Percentiles rank a stretch among this genome's conserved stretches.
Conservation (phyloP, 257 asterid species). For the Solanum pinnatisectum region DNA sequence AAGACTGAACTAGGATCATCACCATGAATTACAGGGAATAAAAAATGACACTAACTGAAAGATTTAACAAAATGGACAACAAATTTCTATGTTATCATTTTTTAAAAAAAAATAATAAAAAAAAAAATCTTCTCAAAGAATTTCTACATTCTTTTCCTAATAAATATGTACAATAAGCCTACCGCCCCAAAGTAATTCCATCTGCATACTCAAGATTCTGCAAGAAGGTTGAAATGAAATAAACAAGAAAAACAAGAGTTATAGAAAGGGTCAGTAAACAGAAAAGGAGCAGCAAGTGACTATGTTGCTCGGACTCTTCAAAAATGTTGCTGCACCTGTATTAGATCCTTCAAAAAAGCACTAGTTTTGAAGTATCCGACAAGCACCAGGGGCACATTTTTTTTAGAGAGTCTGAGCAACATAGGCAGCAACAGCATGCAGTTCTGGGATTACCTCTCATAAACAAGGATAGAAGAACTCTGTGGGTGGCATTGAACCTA, state of each 20-base stretch:
- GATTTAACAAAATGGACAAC: neutral
- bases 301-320: neutral
- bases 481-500: neutral
- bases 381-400: neutral
- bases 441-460: neutral
- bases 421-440: neutral
- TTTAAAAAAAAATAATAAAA: neutral
- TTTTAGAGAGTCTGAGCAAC: neutral
- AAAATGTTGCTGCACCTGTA: neutral
- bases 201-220: constrained; percentile 13
- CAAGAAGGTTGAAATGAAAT: constrained; percentile 4
- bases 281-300: neutral
- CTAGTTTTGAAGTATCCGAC: neutral
- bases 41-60: neutral
- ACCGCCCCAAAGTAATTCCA: constrained; percentile 1
- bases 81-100: neutral
- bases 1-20: neutral
- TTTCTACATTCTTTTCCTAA: constrained; percentile 4
- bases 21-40: neutral
- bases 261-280: neutral
- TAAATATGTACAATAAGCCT: constrained; percentile 21
- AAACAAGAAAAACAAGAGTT: neutral
- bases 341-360: neutral
- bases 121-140: neutral
- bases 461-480: neutral